Conservation (phyloP, 2,329 filamentous ascomycete genomes). For the Cladophialophora carrionii region DNA sequence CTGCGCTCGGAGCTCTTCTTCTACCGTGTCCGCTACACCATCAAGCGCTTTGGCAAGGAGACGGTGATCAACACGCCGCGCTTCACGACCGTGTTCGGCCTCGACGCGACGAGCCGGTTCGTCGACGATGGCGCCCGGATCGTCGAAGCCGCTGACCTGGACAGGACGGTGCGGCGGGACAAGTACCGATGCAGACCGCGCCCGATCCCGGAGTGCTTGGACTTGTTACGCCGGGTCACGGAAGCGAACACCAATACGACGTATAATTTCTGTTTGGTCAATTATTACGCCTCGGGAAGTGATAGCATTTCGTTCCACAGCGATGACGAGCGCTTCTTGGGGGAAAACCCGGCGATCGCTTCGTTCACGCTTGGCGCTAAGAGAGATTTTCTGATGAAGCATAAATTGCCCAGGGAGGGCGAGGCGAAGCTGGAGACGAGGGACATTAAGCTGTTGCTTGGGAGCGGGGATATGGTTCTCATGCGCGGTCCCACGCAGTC, state of each 20-base stretch:
- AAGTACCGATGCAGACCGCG: conserved; percentile 66
- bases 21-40: conserved; percentile 73
- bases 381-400: conserved; percentile 78
- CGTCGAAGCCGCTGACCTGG: conserved; percentile 37
- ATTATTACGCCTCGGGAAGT: conserved; percentile 77
- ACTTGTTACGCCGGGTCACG: conserved; percentile 63
- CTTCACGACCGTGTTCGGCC: conserved; percentile 65
- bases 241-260: conserved; percentile 67
- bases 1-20: conserved; percentile 73
- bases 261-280: conserved; percentile 80
- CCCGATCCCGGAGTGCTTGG: conserved; percentile 71
- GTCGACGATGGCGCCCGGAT: conserved; percentile 8
- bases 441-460: conserved; percentile 59
- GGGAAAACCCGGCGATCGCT: conserved; percentile 69
- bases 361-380: conserved; percentile 73
- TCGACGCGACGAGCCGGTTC: conserved; percentile 68
- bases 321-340: conserved; percentile 78
- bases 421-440: conserved; percentile 43
- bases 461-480: conserved; percentile 74
- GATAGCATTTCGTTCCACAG: conserved; percentile 81
- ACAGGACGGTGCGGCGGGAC: conserved; percentile 46
- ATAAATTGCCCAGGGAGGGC: conserved; percentile 61
- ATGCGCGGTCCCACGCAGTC: conserved; percentile 77
- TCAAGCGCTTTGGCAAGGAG: conserved; percentile 66
- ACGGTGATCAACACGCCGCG: conserved; percentile 66